A percentile compares a stretch with the other conserved stretches of the same genome.
Evolutionary conservation across 495 filamentous ascomycete species (phyloP).

Genomic region (Aspergillus homomorphus): DNA sequence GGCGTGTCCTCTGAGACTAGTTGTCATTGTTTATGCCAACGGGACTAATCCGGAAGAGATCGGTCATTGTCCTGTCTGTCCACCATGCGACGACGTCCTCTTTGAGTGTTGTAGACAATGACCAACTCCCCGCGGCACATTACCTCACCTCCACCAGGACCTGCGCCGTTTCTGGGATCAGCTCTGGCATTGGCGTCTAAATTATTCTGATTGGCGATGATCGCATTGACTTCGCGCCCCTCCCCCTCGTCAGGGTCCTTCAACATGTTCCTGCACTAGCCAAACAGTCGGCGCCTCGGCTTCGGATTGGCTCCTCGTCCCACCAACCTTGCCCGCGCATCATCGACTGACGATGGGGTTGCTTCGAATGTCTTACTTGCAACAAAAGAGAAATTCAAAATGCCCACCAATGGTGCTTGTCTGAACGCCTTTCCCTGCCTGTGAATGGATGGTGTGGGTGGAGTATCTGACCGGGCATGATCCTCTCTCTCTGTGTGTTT

Average conservation of each 20-base stretch:
- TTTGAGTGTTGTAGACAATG: neutral
- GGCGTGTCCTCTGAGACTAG: neutral
- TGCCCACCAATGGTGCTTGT: neutral
- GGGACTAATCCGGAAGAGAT: neutral
- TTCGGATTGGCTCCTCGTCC: conserved; percentile 4
- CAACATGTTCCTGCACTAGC: conserved; percentile 26
- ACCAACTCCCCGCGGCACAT: too few relatives aligned
- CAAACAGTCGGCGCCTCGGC: conserved; percentile 3
- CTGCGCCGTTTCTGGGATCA: neutral
- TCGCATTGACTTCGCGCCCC: conserved; percentile 1
- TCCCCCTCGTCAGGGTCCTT: neutral
- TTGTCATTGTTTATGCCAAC: neutral
- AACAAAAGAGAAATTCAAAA: neutral
- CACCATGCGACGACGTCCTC: neutral
- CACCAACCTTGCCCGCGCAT: too few relatives aligned
- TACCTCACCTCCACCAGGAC: neutral
- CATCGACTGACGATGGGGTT: neutral
- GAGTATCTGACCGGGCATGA: neutral
- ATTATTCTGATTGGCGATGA: conserved; percentile 4
- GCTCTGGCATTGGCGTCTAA: neutral
- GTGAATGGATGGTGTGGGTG: neutral
- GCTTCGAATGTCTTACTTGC: neutral
- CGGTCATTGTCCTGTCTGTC: neutral
- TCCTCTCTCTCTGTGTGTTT: too few relatives aligned
- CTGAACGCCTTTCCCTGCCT: neutral